Evolutionary conservation across 1,139 yeast genomes (phyloP), one percentile per base, ranked within the genome.

Genomic region (Blastobotrys ciferrii): DNA sequence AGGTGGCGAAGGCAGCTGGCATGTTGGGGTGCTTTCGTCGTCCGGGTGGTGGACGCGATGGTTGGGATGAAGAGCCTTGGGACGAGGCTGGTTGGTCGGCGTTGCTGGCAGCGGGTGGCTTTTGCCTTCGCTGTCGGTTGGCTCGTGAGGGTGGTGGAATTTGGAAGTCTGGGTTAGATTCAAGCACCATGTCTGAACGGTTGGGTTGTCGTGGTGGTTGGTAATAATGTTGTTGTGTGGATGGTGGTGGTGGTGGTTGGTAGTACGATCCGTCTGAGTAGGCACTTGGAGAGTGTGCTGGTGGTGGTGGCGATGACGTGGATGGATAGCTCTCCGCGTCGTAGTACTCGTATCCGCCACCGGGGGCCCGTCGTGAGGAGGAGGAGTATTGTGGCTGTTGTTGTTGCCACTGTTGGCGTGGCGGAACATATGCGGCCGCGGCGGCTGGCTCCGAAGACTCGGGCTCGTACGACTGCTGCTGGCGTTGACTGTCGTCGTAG

Each of bases 101-200:
- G 19, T 28, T 23, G 36, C 30, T 23, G 32, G 42, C 35, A 5
- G 43, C n/a, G 13, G 13, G 38, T 14, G 25, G 13, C 12, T 17
- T 19, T 12, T 17, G 28, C 6, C 13, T 11, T 42, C 45, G 45
- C 15, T 42, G 45, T 28, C 33, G 45, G 18, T 33, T 35, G 23
- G 48, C 39, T 31, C 31, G 25, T 3, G 45, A 25, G 15, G 39
- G 45, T 12, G 52, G 48, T n/a, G 52, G 66, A 1, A 67, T 37
- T 44, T 63, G 60, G 53, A 67, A 67, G 52, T 67, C 71, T 1
- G 71, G 71, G 49, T 67, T 67, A 48, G 47, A 56, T 19, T 59
- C 57, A 39, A 67, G 55, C 15, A 64, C 65, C 70, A 30, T 65
- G 57, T 20, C 62, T 50, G 53, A 49, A 11, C 50, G 43, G 15